A percentile compares a stretch with the other conserved stretches of the same genome.
These are phyloP conservation scores for Colletotrichum sp. DNA, from an alignment of 2,329 filamentous ascomycete species.

Conservation along the genomic window DNA sequence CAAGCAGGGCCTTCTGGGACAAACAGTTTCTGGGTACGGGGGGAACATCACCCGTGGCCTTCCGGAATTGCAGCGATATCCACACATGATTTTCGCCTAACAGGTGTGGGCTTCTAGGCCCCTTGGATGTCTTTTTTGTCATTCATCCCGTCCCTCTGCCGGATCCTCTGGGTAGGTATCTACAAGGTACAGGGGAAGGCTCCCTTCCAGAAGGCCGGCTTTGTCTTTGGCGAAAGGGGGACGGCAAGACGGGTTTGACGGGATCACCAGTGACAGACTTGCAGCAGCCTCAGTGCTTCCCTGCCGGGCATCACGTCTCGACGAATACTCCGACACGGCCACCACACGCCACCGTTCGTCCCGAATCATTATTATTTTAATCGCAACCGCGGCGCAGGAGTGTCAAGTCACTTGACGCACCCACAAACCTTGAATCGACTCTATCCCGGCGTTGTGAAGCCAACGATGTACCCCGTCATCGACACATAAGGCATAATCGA, in stretches of 20 bases:
- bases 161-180: neutral
- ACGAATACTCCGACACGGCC: neutral
- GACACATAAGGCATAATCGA: neutral
- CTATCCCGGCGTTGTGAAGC: neutral
- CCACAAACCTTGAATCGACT: neutral
- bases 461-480: neutral
- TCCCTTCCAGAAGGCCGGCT: neutral
- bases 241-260: neutral
- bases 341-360: neutral
- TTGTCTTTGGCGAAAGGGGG: neutral
- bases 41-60: slow-evolving; percentile 3
- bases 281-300: neutral
- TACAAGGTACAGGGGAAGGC: neutral
- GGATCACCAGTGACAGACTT: neutral
- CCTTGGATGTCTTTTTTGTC: neutral
- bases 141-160: neutral
- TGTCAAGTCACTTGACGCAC: neutral
- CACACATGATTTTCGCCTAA: neutral
- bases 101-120: neutral
- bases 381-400: neutral
- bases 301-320: neutral
- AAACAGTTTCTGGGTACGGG: neutral
- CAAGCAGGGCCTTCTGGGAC: neutral
- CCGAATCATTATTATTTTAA: neutral
- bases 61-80: slow-evolving; percentile 14